phyloP scores from a whole-genome alignment of 129 eudicot genomes.

The Artemisia annua region DNA sequence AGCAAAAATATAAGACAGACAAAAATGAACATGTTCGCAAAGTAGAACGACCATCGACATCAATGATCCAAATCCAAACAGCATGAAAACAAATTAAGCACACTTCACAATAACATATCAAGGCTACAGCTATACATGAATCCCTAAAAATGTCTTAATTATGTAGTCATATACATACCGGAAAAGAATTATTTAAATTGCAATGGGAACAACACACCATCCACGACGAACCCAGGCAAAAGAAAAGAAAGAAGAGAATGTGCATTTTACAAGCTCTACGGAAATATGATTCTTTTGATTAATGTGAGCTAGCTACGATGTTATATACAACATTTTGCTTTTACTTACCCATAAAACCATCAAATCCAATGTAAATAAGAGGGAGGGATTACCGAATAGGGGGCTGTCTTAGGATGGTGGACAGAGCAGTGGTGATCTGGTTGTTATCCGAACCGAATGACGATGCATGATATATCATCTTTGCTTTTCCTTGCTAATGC shows the following conservation, averaged over 20 bases:
- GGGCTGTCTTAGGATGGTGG: background rate
- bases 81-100: slow-evolving; percentile 9
- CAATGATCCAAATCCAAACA: background rate
- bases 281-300: slow-evolving; percentile 10
- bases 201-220: background rate
- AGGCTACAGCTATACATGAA: slow-evolving; percentile 28
- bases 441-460: slow-evolving; percentile 64
- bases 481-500: slow-evolving; percentile 75
- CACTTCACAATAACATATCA: slow-evolving; percentile 10
- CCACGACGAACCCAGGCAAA: background rate
- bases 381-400: background rate
- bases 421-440: background rate
- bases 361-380: slow-evolving; percentile 12
- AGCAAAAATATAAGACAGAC: no score
- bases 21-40: no score
- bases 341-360: slow-evolving; percentile 24
- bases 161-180: slow-evolving; percentile 9
- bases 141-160: slow-evolving; percentile 18
- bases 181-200: slow-evolving; percentile 16
- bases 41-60: no score
- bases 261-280: slow-evolving; percentile 12
- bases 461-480: slow-evolving; percentile 81
- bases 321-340: slow-evolving; percentile 25
- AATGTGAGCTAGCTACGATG: slow-evolving; percentile 19
- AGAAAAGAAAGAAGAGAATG: background rate